Base-by-base conservation (phyloP, 2,329 filamentous ascomycete genomes). In the Mycocentrospora acerina region DNA sequence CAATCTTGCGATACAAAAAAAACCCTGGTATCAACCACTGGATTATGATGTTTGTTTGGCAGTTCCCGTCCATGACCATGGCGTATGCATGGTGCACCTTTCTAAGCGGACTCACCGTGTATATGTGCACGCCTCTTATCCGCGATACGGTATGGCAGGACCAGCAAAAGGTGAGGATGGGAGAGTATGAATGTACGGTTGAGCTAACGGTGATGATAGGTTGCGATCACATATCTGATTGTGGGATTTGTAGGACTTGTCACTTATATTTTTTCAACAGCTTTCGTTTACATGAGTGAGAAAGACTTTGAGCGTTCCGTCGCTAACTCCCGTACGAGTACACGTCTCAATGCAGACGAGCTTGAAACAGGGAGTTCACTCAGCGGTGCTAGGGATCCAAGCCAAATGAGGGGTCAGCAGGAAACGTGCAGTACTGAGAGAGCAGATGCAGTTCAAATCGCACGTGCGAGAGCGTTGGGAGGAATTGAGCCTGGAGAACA, bases 11-110 rank as follows among this genome's bases (percentile, higher is more conserved):
- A 19, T 60, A 55, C 26, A 55, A 48, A 35, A 51, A 46, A 15
- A 53, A 31, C 8, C 57, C 57, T 10, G 46, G 55, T 8, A 35
- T 56, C 19, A 48, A 44, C 8, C 57, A 61, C 29, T 59, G 51
- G 42, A 35, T 52, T 2, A 60, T 62, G 59, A 11, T 62, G 2
- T 61, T 60, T 39, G 46, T 59, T 18, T 62, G 57, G 59, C 57
- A 60, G 24, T 60, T 59, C 18, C 53, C 59, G 10, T 56, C 48
- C 4, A 62, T 61, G 59, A 53, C 48, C 3, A 60, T 59, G 55
- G 51, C 51, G 29, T 61, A 60, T 32, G 46, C 57, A 1, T 60
- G 57, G 59, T 42, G 45, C 15, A 51, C 50, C 0, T 59, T 57
- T 22, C 37, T 62, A n/a, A 32, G 37, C 18, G 57, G 53, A 15